Conservation (phyloP, 106 monocot species). For the Triglochin maritima region DNA sequence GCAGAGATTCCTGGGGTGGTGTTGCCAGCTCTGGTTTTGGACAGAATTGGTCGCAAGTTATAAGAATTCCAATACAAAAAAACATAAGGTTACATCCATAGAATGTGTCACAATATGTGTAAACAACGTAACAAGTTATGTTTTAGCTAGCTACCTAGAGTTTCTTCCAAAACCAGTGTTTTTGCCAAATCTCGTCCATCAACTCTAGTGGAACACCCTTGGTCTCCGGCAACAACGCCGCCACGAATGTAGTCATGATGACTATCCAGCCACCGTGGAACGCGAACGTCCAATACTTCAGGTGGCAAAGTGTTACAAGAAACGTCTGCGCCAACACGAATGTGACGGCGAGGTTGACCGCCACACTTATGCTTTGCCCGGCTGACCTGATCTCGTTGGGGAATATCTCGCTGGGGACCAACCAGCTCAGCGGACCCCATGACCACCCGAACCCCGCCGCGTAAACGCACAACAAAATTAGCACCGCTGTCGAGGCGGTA, state of each 20-base stretch:
- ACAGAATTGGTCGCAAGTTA: slow-evolving; percentile 63
- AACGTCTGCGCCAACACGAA: slow-evolving; percentile 36
- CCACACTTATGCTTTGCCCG: slow-evolving; percentile 33
- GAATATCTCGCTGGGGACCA: slow-evolving; percentile 45
- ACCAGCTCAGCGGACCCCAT: slow-evolving; percentile 59
- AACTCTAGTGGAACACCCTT: slow-evolving; percentile 45
- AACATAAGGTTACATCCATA: no score
- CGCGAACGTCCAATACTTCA: slow-evolving; percentile 37
- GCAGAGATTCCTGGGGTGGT: slow-evolving; percentile 76
- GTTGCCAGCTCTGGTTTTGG: slow-evolving; percentile 44
- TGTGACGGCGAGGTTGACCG: slow-evolving; percentile 28
- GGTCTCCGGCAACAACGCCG: slow-evolving; percentile 43
- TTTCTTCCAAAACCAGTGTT: slow-evolving; percentile 55
- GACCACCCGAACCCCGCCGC: slow-evolving; percentile 42
- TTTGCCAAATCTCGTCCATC: slow-evolving; percentile 33
- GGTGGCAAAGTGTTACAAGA: slow-evolving; percentile 39
- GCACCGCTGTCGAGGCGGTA: slow-evolving; percentile 8
- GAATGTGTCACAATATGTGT: no score
- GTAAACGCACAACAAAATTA: slow-evolving; percentile 34
- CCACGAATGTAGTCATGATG: slow-evolving; percentile 48
- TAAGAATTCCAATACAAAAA: no score
- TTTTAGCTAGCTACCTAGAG: no score
- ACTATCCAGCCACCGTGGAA: slow-evolving; percentile 33
- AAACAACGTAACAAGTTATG: no score
- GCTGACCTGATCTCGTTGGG: slow-evolving; percentile 52